A percentile compares a stretch with the other conserved stretches of the same genome.
Evolutionary conservation across 2,329 filamentous ascomycete species (phyloP).

Genomic region (Pezicula radicicola): DNA sequence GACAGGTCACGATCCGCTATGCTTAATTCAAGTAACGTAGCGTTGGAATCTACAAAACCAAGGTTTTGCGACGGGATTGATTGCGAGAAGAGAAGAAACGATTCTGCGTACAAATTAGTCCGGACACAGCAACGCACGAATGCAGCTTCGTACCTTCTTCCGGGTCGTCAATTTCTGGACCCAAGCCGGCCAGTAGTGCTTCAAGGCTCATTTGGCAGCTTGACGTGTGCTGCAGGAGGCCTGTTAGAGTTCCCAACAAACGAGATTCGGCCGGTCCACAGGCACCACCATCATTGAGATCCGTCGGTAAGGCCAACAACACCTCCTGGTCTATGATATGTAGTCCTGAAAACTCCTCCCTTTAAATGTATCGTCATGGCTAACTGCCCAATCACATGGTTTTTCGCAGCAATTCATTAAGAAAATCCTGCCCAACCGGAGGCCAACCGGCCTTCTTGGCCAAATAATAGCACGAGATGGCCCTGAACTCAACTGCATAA

Average conservation of each 20-base stretch:
- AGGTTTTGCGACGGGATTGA: slow-evolving; percentile 72
- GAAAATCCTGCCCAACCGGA: too few relatives aligned
- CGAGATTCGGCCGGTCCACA: not conserved
- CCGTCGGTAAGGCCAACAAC: too few relatives aligned
- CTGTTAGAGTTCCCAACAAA: not conserved
- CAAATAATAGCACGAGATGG: too few relatives aligned
- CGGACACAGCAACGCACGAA: not conserved
- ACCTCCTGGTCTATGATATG: too few relatives aligned
- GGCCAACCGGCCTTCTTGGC: too few relatives aligned
- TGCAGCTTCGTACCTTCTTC: slow-evolving; percentile 52
- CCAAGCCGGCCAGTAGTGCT: slow-evolving; percentile 38
- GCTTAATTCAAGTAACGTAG: slow-evolving; percentile 60
- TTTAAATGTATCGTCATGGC: too few relatives aligned
- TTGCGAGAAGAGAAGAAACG: slow-evolving; percentile 82
- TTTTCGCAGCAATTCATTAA: too few relatives aligned
- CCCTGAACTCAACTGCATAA: too few relatives aligned
- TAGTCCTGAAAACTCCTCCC: too few relatives aligned
- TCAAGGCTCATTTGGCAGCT: slow-evolving; percentile 25
- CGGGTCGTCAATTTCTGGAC: slow-evolving; percentile 49
- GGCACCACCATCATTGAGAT: not conserved
- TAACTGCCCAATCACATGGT: too few relatives aligned
- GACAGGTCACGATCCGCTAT: slow-evolving; percentile 69
- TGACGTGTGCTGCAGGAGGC: not conserved
- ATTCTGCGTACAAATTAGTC: slow-evolving; percentile 54
- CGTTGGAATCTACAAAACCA: slow-evolving; percentile 77